Percentiles rank a stretch among this genome's conserved stretches.
Conservation (phyloP, 2,329 filamentous ascomycete species). For the Teratosphaeria pseudoeucalypti region DNA sequence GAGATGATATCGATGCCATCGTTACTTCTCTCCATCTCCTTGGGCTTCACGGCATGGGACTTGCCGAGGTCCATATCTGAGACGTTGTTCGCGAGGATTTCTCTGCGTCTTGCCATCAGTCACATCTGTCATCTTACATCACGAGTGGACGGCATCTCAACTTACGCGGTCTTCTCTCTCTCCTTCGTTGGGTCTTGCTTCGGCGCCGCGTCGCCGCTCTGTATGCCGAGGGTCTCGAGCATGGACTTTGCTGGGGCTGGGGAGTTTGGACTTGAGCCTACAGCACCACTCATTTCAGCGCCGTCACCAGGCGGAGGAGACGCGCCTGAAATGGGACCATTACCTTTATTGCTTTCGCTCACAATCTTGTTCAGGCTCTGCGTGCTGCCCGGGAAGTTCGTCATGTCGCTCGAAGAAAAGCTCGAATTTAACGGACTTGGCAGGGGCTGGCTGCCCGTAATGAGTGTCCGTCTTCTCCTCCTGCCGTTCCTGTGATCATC, state of each 20-base stretch:
- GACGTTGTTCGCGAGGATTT: constrained; percentile 83
- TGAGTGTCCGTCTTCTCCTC: constrained; percentile 79
- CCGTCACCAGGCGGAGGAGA: constrained; percentile 31
- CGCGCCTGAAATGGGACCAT: constrained; percentile 33
- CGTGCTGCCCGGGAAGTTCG: constrained; percentile 47
- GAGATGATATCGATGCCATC: constrained; percentile 69
- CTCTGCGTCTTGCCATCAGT: constrained; percentile 32
- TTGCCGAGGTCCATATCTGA: constrained; percentile 92
- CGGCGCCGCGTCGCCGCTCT: constrained; percentile 14
- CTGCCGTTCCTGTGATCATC: constrained; percentile 88
- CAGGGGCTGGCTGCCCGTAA: constrained; percentile 91
- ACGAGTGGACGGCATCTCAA: constrained; percentile 10
- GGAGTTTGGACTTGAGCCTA: constrained; percentile 32
- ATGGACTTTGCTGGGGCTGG: constrained; percentile 45
- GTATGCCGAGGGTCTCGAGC: constrained; percentile 47
- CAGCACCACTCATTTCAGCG: constrained; percentile 46
- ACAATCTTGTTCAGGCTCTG: constrained; percentile 77
- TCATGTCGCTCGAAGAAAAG: constrained; percentile 69
- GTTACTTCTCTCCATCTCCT: constrained; percentile 53
- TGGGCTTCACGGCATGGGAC: constrained; percentile 40
- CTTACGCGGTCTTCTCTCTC: constrained; percentile 89
- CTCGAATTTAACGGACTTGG: constrained; percentile 88
- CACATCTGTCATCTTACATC: constrained; percentile 9
- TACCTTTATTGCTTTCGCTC: constrained; percentile 57
- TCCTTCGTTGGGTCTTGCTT: constrained; percentile 53